phyloP scores from a whole-genome alignment of 345 rosid genomes.

The Syzygium oleosum region DNA sequence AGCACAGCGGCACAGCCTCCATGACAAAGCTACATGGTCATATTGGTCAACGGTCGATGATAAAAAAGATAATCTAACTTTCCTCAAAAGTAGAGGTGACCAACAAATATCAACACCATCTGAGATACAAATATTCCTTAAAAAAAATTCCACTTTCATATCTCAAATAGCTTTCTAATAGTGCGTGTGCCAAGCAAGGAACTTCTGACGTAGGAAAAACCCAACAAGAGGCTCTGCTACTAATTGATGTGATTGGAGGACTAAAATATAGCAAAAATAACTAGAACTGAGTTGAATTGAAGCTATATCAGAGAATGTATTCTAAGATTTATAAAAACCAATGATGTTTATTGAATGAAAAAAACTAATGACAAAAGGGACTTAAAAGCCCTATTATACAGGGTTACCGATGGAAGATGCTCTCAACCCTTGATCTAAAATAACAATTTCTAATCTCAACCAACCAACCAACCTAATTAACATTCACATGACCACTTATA shows the following conservation, averaged over 20 bases:
- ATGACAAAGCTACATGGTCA: neutral
- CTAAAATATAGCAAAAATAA: neutral
- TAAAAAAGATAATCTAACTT: neutral
- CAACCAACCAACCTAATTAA: neutral
- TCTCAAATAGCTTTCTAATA: neutral
- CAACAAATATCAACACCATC: neutral
- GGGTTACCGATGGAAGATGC: neutral
- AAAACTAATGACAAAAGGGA: neutral
- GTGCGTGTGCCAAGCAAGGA: neutral
- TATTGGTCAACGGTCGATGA: neutral
- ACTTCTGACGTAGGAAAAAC: neutral
- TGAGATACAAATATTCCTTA: neutral
- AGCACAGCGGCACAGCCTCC: neutral
- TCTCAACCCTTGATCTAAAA: neutral
- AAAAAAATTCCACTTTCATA: neutral
- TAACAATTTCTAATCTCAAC: neutral
- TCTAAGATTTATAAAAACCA: neutral
- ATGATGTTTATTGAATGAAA: neutral
- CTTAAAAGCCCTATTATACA: neutral
- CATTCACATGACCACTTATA: neutral
- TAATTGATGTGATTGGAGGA: neutral
- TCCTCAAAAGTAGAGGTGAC: neutral
- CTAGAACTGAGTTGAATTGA: neutral
- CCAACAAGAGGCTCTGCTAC: neutral
- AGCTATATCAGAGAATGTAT: neutral